Evolutionary conservation across 768 basidiomycete species (phyloP), one percentile per base, ranked within the genome.

Genomic region (Termitomyces sp.): DNA sequence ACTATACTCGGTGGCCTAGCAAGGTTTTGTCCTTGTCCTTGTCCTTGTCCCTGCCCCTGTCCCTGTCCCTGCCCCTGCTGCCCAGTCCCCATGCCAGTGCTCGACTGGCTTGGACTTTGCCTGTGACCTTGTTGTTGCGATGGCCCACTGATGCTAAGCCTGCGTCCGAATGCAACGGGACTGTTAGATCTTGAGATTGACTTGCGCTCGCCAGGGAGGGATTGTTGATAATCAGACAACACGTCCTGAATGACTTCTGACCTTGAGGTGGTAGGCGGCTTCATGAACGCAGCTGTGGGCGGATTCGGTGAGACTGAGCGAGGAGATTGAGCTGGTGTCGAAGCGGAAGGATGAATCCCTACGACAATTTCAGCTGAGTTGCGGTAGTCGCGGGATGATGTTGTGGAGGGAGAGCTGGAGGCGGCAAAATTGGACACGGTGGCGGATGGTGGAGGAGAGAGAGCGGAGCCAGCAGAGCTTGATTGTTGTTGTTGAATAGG

Each of bases 151-250:
- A 70, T 62, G 43, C 66, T 65, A 10, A 69, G 61, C 32, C 68
- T 68, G 9, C 72, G 64, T 5, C 73, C 73, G 20, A 68, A 64
- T 50, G 68, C 72, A 43, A 41, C 46, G 43, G 57, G 57, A 55
- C 76, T 88, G 61, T 77, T 81, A 52, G 77, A 76, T 46, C 82
- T 73, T 65, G 82, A 85, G 26, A 82, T 73, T 8, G 79, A 76
- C 70, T 81, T 85, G 51, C 81, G 75, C 68, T 97, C 95, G 3
- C 93, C 94, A 7, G 94, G 95, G 67, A 98, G 81, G 1, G 87
- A 83, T 65, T 94, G 92, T 28, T 87, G 82, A 66, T 98, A 98
- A 61, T 85, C 80, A 0, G 77, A 76, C 16, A 93, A 71, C 8
- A 93, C 85, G n/a, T 85, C 82, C 56, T 90, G 86, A 18, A 92